A percentile compares a stretch with the other conserved stretches of the same genome.
Evolutionary conservation across 2,329 filamentous ascomycete genomes (phyloP).

Genomic region (Rugonectria rugulosa): DNA sequence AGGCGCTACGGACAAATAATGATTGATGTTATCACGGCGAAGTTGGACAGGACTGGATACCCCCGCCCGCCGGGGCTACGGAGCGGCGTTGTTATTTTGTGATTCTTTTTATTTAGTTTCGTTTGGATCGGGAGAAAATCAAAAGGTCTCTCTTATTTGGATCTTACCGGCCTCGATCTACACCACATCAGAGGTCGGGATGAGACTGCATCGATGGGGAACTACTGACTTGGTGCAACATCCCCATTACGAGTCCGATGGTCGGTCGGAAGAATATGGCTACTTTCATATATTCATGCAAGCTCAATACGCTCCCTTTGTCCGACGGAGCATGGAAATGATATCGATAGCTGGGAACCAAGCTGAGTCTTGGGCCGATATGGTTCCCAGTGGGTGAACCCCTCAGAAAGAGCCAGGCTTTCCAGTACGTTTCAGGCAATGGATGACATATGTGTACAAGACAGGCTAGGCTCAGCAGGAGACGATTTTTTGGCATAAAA

Average conservation of each 20-base stretch:
- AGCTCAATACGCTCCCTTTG: not conserved
- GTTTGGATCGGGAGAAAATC: slow-evolving; percentile 8
- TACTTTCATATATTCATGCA: not conserved
- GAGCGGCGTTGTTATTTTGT: slow-evolving; percentile 37
- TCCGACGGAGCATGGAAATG: no score
- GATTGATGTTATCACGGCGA: slow-evolving; percentile 37
- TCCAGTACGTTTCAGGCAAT: no score
- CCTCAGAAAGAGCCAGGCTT: not conserved
- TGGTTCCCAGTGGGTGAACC: not conserved
- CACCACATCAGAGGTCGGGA: no score
- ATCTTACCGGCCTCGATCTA: no score
- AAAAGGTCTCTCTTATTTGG: slow-evolving; percentile 9
- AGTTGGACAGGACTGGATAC: slow-evolving; percentile 35
- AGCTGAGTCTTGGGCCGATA: not conserved
- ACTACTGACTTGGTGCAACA: not conserved
- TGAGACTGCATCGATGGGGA: not conserved
- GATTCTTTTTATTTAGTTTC: slow-evolving; percentile 23
- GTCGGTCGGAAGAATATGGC: not conserved
- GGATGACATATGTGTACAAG: no score
- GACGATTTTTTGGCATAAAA: no score
- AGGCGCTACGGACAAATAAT: slow-evolving; percentile 26
- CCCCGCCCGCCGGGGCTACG: slow-evolving; percentile 38
- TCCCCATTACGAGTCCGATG: not conserved
- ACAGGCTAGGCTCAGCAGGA: no score
- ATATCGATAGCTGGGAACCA: no score